These are phyloP conservation scores for Lichtheimia corymbifera DNA, from an alignment of 371 early-diverging fungal genomes.

Conservation along the genomic window DNA sequence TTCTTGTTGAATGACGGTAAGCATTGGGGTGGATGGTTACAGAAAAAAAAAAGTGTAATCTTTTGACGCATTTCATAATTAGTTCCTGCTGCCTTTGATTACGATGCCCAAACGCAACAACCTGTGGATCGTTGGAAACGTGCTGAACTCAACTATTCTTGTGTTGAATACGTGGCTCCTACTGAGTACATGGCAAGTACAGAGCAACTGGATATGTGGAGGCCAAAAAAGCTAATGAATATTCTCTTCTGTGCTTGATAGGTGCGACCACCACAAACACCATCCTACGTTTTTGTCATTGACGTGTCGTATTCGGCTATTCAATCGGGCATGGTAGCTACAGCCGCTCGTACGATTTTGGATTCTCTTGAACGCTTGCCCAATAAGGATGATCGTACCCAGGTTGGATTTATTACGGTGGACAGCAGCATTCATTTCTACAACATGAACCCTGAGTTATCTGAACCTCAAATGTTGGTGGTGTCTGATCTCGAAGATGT, in stretches of 20 bases:
- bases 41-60: neutral
- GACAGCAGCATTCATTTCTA: constrained; percentile 91
- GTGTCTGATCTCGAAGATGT: constrained; percentile 89
- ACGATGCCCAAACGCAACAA: constrained; percentile 79
- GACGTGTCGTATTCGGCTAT: constrained; percentile 92
- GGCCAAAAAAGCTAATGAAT: neutral
- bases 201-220: neutral
- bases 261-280: constrained; percentile 74
- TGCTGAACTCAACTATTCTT: constrained; percentile 84
- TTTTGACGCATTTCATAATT: constrained; percentile 17
- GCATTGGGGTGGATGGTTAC: neutral
- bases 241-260: neutral
- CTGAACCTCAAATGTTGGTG: constrained; percentile 92
- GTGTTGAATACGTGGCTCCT: constrained; percentile 94
- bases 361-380: constrained; percentile 86
- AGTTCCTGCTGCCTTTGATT: constrained; percentile 89
- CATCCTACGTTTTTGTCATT: constrained; percentile 88
- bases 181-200: constrained; percentile 82
- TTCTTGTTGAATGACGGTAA: constrained; percentile 84
- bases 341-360: constrained; percentile 79
- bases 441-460: constrained; percentile 61
- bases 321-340: constrained; percentile 72
- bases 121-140: constrained; percentile 85
- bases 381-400: constrained; percentile 86
- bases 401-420: constrained; percentile 88